A percentile compares a stretch with the other conserved stretches of the same genome.
These are phyloP conservation scores for Tuber microsphaerosporum DNA, from an alignment of 495 filamentous ascomycete genomes.

Conservation along the genomic window DNA sequence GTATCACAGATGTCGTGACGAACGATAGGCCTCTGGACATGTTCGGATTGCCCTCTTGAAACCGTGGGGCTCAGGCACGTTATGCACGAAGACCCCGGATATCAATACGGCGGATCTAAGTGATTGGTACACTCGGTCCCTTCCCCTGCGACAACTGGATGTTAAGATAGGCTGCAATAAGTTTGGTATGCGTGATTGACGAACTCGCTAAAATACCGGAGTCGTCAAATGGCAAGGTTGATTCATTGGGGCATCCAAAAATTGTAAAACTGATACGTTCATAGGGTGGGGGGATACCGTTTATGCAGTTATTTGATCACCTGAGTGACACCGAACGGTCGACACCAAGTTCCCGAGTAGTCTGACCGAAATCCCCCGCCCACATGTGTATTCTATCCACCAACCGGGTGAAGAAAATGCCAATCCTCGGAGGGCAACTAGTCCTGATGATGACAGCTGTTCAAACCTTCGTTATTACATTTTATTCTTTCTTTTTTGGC, in stretches of 20 bases:
- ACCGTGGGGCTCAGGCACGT: slow-evolving; percentile 2
- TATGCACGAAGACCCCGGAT: slow-evolving; percentile 10
- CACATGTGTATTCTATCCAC: slow-evolving; percentile 3
- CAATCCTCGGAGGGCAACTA: not conserved
- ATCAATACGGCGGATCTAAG: slow-evolving; percentile 7
- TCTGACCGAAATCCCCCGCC: not conserved
- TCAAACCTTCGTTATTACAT: slow-evolving; percentile 1
- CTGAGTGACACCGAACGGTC: slow-evolving; percentile 5
- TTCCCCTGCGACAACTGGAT: not conserved
- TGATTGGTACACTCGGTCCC: not conserved
- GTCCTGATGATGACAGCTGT: slow-evolving; percentile 1
- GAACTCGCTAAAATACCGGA: not conserved
- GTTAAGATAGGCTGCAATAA: slow-evolving; percentile 4
- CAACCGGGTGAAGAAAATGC: not conserved
- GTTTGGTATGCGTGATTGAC: slow-evolving; percentile 3
- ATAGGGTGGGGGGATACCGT: not conserved
- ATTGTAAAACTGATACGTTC: not conserved
- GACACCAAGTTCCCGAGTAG: not conserved
- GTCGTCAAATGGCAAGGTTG: not conserved
- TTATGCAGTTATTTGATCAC: slow-evolving; percentile 1
- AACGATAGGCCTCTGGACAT: not conserved
- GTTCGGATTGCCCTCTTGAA: slow-evolving; percentile 1
- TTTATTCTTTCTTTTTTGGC: slow-evolving; percentile 6
- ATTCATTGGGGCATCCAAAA: slow-evolving; percentile 3
- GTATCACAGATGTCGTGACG: not conserved